A percentile compares a stretch with the other conserved stretches of the same genome.
phyloP scores from a whole-genome alignment of 495 filamentous ascomycete species.

The Penicillium arizonense region DNA sequence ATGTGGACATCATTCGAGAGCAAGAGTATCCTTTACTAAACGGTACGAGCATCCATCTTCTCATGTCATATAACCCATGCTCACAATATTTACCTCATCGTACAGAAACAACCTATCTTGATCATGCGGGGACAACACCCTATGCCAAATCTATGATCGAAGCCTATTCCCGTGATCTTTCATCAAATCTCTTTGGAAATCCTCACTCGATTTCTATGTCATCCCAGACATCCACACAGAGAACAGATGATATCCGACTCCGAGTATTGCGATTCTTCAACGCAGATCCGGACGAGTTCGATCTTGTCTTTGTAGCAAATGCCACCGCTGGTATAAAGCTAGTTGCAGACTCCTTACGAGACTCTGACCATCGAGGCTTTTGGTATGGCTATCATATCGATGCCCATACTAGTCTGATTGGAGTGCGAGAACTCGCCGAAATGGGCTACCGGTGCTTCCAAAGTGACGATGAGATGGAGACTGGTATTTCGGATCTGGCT shows the following conservation, averaged over 20 bases:
- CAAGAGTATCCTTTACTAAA: conserved; percentile 82
- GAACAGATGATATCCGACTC: conserved; percentile 75
- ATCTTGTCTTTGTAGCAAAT: conserved; percentile 89
- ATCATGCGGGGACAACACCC: conserved; percentile 87
- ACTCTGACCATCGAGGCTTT: conserved; percentile 60
- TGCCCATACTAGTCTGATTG: conserved; percentile 85
- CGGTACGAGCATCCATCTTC: conserved; percentile 44
- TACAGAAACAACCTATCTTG: conserved; percentile 76
- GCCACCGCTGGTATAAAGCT: conserved; percentile 90
- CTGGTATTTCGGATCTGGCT: conserved; percentile 54
- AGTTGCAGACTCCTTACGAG: conserved; percentile 71
- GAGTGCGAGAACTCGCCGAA: conserved; percentile 69
- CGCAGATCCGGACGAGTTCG: conserved; percentile 79
- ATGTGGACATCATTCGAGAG: conserved; percentile 66
- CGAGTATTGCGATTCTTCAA: conserved; percentile 76
- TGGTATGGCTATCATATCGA: conserved; percentile 82
- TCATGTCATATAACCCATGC: background rate
- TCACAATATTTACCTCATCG: background rate
- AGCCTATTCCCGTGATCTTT: conserved; percentile 71
- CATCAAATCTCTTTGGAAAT: conserved; percentile 79
- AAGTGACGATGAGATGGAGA: conserved; percentile 62
- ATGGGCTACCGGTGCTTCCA: conserved; percentile 63
- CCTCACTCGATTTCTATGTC: conserved; percentile 85
- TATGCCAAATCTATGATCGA: conserved; percentile 82
- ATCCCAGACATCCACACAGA: conserved; percentile 70